Base-by-base conservation (phyloP, 2,329 filamentous ascomycete genomes). In the Cryphonectria japonica region DNA sequence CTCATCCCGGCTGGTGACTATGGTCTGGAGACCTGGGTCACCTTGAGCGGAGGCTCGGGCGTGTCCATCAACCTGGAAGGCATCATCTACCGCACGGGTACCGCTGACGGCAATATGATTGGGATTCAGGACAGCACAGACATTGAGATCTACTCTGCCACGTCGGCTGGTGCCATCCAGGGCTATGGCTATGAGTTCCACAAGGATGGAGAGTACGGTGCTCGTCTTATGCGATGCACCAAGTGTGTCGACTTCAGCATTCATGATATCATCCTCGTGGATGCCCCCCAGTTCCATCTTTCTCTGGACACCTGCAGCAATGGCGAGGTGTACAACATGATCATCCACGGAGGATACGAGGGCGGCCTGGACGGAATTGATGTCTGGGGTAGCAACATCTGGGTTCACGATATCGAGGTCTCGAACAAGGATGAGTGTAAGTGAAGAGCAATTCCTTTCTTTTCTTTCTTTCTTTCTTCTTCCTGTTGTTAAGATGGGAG, bases 371-470 rank as follows among this genome's bases (percentile, higher is more conserved):
- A 89, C 75, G 88, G 87, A 3, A 83, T 88, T 67, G 85, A 88
- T 75, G 81, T 88, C 3, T 87, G 83, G 81, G 82, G 83, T 14
- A 83, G 77, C 37, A 88, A 88, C 72, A 83, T 88, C 70, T 87
- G 85, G 83, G 80, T 89, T 64, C 87, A 89, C 75, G 87, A 90
- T 76, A 81, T 89, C 60, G 85, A 86, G 80, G 87, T 89, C 7
- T 88, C 87, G 34, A 90, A 89, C 82, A 88, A 88, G 78, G 86
- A 89, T 75, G 88, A 89, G 76, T 68, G 67, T 65, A n/a, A 43
- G 62, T 64, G 7, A 9, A 46, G 37, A 39, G 9, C 11, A 13
- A 2, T 39, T 39, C 37, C 2, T 39, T 39, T 39, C 13, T 9
- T 11, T 39, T 13, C 11, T 39, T 39, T 39, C 37, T 39, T 39